phyloP scores from a whole-genome alignment of 2,329 filamentous ascomycete genomes.

The Rutstroemia sydowiana region DNA sequence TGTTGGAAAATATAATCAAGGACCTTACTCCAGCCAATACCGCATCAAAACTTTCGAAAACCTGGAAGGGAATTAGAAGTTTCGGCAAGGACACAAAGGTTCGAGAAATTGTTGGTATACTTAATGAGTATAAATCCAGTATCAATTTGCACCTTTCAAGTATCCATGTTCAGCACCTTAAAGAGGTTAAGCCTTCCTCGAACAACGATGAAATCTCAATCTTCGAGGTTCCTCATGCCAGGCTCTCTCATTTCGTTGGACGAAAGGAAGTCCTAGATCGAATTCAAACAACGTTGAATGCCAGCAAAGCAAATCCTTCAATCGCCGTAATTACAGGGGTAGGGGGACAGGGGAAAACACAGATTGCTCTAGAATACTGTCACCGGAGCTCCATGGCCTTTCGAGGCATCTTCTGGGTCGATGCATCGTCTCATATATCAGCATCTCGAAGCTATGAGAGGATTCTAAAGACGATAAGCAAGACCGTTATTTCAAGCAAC shows the following conservation, averaged over 20 bases:
- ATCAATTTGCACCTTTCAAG: slow-evolving; percentile 5
- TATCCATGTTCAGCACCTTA: not conserved
- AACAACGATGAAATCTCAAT: not conserved
- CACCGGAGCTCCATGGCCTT: not conserved
- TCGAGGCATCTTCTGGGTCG: slow-evolving; percentile 20
- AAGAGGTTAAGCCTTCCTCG: not conserved
- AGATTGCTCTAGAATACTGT: slow-evolving; percentile 5
- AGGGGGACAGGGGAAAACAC: slow-evolving; percentile 10
- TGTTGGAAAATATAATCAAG: slow-evolving; percentile 2
- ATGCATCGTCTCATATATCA: slow-evolving; percentile 13
- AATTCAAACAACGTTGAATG: not conserved
- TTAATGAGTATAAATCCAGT: slow-evolving; percentile 3
- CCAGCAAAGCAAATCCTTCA: not conserved
- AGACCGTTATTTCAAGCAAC: not conserved
- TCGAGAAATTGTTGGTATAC: not conserved
- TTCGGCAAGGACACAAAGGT: slow-evolving; percentile 8
- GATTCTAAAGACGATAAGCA: slow-evolving; percentile 12
- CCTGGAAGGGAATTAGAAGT: slow-evolving; percentile 4
- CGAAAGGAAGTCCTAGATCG: not conserved
- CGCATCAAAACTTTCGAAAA: slow-evolving; percentile 5
- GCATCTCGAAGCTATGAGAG: slow-evolving; percentile 12
- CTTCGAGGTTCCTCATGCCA: not conserved
- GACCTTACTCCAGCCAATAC: slow-evolving; percentile 2
- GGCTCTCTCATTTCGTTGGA: not conserved
- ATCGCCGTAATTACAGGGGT: slow-evolving; percentile 1